A percentile compares a stretch with the other conserved stretches of the same genome.
phyloP scores from a whole-genome alignment of 805 yeast genomes.

The Candida maltosa region DNA sequence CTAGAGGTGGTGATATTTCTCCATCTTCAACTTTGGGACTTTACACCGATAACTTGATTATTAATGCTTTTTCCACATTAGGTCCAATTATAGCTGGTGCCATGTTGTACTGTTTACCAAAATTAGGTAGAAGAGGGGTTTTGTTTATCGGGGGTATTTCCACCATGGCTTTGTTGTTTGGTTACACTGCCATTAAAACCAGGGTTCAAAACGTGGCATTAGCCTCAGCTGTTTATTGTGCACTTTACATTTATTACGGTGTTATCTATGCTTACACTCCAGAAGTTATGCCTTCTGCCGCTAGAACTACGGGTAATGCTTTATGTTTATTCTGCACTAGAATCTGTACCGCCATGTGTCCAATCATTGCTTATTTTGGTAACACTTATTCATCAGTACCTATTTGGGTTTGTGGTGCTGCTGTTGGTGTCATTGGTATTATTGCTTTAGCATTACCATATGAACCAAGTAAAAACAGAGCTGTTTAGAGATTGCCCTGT shows the following conservation, averaged over 20 bases:
- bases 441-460: slow-evolving; percentile 30
- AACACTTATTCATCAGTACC: slow-evolving; percentile 26
- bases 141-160: slow-evolving; percentile 50
- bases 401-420: slow-evolving; percentile 34
- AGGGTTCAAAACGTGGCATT: slow-evolving; percentile 38
- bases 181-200: slow-evolving; percentile 57
- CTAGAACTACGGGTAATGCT: slow-evolving; percentile 36
- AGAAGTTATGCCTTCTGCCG: slow-evolving; percentile 32
- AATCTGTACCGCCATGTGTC: slow-evolving; percentile 31
- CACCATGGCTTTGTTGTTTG: slow-evolving; percentile 56
- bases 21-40: slow-evolving; percentile 21
- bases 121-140: slow-evolving; percentile 56
- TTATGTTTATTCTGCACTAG: slow-evolving; percentile 32
- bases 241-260: slow-evolving; percentile 31
- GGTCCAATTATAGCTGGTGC: slow-evolving; percentile 30
- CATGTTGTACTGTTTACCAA: slow-evolving; percentile 14
- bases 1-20: slow-evolving; percentile 46
- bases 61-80: slow-evolving; percentile 23
- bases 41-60: slow-evolving; percentile 26
- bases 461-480: slow-evolving; percentile 28
- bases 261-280: slow-evolving; percentile 36
- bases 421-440: slow-evolving; percentile 30
- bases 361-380: slow-evolving; percentile 35
- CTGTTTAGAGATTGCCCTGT: slow-evolving; percentile 17
- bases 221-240: slow-evolving; percentile 51